Base-by-base conservation (phyloP, 2,329 filamentous ascomycete genomes). In the Rhynchosporium graminicola region DNA sequence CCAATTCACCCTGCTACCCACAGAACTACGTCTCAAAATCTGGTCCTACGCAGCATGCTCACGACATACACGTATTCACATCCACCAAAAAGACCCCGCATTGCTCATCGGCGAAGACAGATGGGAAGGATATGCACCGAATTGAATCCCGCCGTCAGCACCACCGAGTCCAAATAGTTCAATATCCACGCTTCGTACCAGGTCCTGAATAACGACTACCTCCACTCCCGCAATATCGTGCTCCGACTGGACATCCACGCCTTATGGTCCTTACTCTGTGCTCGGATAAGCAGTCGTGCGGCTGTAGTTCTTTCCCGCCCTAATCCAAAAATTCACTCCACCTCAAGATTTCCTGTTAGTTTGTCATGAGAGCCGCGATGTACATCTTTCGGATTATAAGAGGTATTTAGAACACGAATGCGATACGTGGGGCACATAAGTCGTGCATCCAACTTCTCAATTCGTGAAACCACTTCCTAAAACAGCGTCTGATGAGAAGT, bases 381-480 rank as follows among this genome's bases (percentile, higher is more conserved):
- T 50, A n/a, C 56, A 50, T 12, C 20, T 13, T 8, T 42, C n/a
- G 6, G n/a, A 50, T 10, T 59, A 48, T 42, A 8, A 31, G 6
- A 50, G 56, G 31, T 40, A 33, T 20, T 59, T 3, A n/a, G 45
- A 50, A 13, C 20, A 59, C 6, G 56, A 59, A 42, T 59, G 51
- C 45, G 28, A 59, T 42, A 12, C 31, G 1, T 46, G 31, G 20
- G 56, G 56, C 7, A 4, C n/a, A 29, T 6, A 20, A 40, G 45
- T 59, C 1, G 31, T 40, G n/a, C 13, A 15, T 29, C 43, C 43
- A 12, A 31, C n/a, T 15, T 48, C 45, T 4, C 1, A 26, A 4
- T 7, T 59, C 6, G 13, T 38, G 10, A 50, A 48, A 13, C 50
- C 45, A 4, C 33, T 28, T 26, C 36, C 56, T 1, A 20, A 20